These are phyloP conservation scores for Colletotrichum noveboracense DNA, from an alignment of 2,329 filamentous ascomycete species.

Conservation along the genomic window DNA sequence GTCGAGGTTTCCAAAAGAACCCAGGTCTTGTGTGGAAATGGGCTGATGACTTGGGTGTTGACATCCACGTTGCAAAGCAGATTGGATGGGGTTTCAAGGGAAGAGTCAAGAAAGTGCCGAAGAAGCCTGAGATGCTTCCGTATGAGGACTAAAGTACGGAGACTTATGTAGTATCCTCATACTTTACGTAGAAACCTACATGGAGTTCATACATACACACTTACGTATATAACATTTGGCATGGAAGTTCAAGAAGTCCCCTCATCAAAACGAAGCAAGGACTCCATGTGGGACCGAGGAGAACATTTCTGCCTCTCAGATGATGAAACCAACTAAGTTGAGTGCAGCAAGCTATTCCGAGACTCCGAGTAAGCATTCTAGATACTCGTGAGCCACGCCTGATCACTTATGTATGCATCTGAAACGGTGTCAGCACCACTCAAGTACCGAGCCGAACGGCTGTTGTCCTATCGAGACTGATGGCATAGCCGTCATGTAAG, in stretches of 20 bases:
- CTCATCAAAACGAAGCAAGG: not conserved
- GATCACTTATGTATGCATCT: not conserved
- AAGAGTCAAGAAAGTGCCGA: slow-evolving; percentile 24
- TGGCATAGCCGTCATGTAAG: not conserved
- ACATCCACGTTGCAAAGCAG: slow-evolving; percentile 55
- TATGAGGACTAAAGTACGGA: not conserved
- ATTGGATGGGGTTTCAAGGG: slow-evolving; percentile 61
- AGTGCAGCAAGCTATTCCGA: not conserved
- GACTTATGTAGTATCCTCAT: not conserved
- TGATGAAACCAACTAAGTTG: not conserved
- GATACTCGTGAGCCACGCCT: not conserved
- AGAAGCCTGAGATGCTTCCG: not conserved
- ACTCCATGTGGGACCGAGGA: not conserved
- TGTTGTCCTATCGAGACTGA: not conserved
- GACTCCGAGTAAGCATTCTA: not conserved
- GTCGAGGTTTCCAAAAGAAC: slow-evolving; percentile 63
- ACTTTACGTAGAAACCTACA: not conserved
- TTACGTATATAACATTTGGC: not conserved
- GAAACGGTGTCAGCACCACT: not conserved
- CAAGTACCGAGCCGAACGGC: not conserved
- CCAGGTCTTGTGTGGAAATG: slow-evolving; percentile 60
- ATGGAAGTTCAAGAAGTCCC: not conserved
- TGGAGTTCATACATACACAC: too few relatives aligned
- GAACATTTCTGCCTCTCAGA: not conserved
- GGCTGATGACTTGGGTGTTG: slow-evolving; percentile 56